Evolutionary conservation across 192 early-diverging fungal species (phyloP).

Genomic region (Chytriomyces hyalinus): DNA sequence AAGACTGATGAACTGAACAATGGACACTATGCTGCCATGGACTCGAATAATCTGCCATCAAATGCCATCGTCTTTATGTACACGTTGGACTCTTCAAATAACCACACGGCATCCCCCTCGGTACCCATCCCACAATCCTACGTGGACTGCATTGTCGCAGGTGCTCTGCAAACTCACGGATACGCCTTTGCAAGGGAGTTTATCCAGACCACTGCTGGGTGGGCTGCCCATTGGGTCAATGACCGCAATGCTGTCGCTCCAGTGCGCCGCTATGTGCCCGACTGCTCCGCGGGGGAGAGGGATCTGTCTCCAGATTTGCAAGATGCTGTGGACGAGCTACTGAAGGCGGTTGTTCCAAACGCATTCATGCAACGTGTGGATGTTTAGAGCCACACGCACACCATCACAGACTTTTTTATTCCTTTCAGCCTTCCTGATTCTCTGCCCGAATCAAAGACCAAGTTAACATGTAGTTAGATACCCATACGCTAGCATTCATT

Average conservation of each 20-base stretch:
- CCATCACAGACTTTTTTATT: no score
- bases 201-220: conserved; percentile 47
- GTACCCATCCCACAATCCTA: conserved; percentile 58
- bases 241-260: conserved; percentile 42
- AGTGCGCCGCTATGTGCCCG: conserved; percentile 42
- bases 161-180: conserved; percentile 41
- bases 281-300: conserved; percentile 36
- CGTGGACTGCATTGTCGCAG: conserved; percentile 52
- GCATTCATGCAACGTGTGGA: conserved; percentile 15
- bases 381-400: neutral
- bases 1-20: neutral
- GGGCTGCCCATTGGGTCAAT: conserved; percentile 50
- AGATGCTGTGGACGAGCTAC: conserved; percentile 3
- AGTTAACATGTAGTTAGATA: no score
- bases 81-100: neutral
- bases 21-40: conserved; percentile 35
- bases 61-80: neutral
- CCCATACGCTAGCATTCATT: no score
- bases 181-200: conserved; percentile 50
- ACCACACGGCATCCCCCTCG: conserved; percentile 27
- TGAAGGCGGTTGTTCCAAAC: conserved; percentile 1
- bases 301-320: neutral
- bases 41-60: conserved; percentile 45
- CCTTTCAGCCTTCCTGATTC: no score
- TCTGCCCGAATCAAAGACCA: no score